Evolutionary conservation across 257 asterid genomes (phyloP).

Genomic region (Fraxinus excelsior): DNA sequence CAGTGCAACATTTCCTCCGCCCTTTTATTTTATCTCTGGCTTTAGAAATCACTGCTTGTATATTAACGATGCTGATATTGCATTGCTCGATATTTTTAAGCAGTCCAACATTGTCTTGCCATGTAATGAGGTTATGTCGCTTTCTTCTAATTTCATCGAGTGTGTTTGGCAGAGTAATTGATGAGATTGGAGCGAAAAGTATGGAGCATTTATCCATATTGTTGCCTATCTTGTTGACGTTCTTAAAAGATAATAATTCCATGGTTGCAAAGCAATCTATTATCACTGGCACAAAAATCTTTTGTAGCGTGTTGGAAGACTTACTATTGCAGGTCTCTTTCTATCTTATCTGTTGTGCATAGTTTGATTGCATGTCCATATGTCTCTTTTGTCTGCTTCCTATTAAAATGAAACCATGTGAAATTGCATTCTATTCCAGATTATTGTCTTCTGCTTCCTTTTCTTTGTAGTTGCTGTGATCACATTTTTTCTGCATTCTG

Average conservation of each 20-base stretch:
- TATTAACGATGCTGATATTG: conserved; percentile 5
- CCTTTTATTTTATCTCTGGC: conserved; percentile 11
- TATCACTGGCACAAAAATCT: conserved; percentile 64
- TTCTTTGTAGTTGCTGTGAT: conserved; percentile 21
- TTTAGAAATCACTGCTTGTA: neutral
- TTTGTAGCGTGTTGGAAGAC: conserved; percentile 70
- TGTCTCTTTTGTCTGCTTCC: conserved; percentile 14
- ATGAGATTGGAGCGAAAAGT: conserved; percentile 68
- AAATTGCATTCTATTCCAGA: conserved; percentile 1
- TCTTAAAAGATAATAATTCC: conserved; percentile 64
- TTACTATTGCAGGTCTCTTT: conserved; percentile 73
- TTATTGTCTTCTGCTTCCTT: neutral
- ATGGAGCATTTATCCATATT: conserved; percentile 60
- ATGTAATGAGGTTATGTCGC: neutral
- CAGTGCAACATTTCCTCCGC: conserved; percentile 10
- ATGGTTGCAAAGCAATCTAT: conserved; percentile 73
- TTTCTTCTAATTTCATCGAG: conserved; percentile 19
- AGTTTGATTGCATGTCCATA: neutral
- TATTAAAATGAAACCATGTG: neutral
- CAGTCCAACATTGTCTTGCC: neutral
- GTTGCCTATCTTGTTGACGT: conserved; percentile 64
- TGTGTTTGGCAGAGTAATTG: conserved; percentile 71
- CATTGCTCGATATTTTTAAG: neutral
- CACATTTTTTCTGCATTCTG: neutral
- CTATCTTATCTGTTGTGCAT: conserved; percentile 16